Percentiles rank a stretch among this genome's conserved stretches.
phyloP scores from a whole-genome alignment of 129 eudicot species.

The Centella asiatica region DNA sequence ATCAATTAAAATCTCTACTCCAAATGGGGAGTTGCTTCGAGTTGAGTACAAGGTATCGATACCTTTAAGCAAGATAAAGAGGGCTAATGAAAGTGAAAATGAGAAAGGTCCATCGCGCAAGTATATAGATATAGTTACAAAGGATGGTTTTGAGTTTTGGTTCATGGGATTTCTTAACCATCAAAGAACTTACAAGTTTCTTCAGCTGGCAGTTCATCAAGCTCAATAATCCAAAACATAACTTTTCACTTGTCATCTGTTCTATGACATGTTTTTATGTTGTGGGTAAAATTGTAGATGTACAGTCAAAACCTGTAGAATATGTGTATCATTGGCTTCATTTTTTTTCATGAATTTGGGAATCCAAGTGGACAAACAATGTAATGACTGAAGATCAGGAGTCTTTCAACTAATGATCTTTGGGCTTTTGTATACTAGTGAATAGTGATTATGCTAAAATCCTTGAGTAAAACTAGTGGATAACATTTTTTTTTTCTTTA shows the following conservation, averaged over 20 bases:
- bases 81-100: constrained; percentile 17
- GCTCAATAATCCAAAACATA: not conserved
- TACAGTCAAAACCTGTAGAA: not conserved
- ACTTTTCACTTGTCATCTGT: not conserved
- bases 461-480: no score
- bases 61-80: constrained; percentile 22
- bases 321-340: constrained; percentile 9
- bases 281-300: not conserved
- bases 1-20: constrained; percentile 29
- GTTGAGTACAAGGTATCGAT: constrained; percentile 22
- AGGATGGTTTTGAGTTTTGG: constrained; percentile 41
- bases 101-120: constrained; percentile 18
- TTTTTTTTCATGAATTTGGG: constrained; percentile 17
- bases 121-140: constrained; percentile 26
- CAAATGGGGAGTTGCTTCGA: constrained; percentile 22
- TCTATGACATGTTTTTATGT: not conserved
- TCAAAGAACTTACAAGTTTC: constrained; percentile 21
- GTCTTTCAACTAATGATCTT: no score
- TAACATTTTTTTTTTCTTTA: no score
- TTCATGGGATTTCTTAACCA: constrained; percentile 33
- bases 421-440: no score
- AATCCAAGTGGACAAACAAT: not conserved
- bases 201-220: constrained; percentile 15
- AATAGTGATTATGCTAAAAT: no score
- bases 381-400: not conserved